Evolutionary conservation across 169 alveolate species (phyloP), one percentile per base, ranked within the genome.

Genomic region (Condylostoma magnum): DNA sequence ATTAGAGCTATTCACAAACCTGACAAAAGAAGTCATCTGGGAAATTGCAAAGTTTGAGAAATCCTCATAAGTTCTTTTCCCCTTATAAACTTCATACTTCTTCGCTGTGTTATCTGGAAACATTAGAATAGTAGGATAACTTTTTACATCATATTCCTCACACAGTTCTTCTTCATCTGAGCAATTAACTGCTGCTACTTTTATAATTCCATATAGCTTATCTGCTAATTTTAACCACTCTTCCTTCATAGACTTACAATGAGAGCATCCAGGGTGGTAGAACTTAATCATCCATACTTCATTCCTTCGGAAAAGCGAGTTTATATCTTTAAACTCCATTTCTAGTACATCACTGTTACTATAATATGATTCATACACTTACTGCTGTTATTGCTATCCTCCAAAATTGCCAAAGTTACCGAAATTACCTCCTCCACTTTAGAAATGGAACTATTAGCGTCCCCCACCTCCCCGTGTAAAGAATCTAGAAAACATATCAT

Each of bases 131-230:
- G 82, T 78, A 12, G 93, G 94, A 43, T 69, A 36, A 15, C 70
- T 50, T 50, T 67, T 77, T 15, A 90, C 92, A 15, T 79, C 78
- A 48, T 79, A 76, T 76, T 92, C 95, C 65, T 85, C 93, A 79
- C 97, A 92, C 41, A 89, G 79, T 33, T 80, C 94, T 51, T 91
- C 92, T 20, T 83, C 91, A 10, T 82, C 85, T 5, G 71, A 53
- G 46, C 94, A 88, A 73, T 88, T 86, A 3, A 88, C 80, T 31
- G 89, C 94, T 27, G 81, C 89, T 8, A 84, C 79, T 37, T 80
- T 82, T 5, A 92, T 71, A 25, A 92, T 85, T 30, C 96, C 96
- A 52, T 89, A 82, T 77, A 87, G 53, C 57, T 89, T 82, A 41
- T 89, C 87, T 36, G 96, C 92, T n/a, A 89, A 54, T 15, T 44